These are phyloP conservation scores for Heliosperma pusillum DNA, from an alignment of 148 eudicot species.

Conservation along the genomic window DNA sequence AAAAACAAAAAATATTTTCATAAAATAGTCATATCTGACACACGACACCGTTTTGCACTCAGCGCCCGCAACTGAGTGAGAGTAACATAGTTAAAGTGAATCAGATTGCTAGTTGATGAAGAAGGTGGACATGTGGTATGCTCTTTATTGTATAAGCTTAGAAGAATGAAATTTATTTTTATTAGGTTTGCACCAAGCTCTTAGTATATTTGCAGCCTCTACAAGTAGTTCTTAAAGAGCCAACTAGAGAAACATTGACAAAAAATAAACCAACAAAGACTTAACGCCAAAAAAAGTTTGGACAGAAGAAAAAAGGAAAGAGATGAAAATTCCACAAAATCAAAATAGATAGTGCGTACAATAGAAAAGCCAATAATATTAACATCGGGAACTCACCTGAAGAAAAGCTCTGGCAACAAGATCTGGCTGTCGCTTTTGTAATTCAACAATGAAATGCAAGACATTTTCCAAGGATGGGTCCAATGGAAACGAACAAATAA, in stretches of 20 bases:
- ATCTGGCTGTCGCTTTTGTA: conserved; percentile 89
- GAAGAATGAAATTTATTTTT: background rate
- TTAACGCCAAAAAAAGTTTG: background rate
- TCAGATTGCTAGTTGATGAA: background rate
- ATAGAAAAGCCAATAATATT: background rate
- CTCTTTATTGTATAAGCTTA: background rate
- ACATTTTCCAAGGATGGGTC: conserved; percentile 64
- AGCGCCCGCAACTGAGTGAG: too few relatives aligned
- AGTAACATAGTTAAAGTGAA: background rate
- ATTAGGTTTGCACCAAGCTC: background rate
- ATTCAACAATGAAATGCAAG: conserved; percentile 66
- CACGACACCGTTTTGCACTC: background rate
- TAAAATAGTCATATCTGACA: background rate
- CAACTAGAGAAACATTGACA: background rate
- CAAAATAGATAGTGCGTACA: background rate
- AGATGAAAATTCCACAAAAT: background rate
- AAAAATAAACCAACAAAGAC: background rate
- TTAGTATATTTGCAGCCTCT: background rate
- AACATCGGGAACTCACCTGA: conserved; percentile 51
- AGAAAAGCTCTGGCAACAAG: conserved; percentile 91
- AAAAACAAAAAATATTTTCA: background rate
- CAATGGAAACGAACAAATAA: conserved; percentile 68
- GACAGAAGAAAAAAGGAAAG: background rate
- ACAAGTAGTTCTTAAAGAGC: background rate
- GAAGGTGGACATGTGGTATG: background rate